Base-by-base conservation (phyloP, 2,329 filamentous ascomycete species). In the Aspergillus udagawae region DNA sequence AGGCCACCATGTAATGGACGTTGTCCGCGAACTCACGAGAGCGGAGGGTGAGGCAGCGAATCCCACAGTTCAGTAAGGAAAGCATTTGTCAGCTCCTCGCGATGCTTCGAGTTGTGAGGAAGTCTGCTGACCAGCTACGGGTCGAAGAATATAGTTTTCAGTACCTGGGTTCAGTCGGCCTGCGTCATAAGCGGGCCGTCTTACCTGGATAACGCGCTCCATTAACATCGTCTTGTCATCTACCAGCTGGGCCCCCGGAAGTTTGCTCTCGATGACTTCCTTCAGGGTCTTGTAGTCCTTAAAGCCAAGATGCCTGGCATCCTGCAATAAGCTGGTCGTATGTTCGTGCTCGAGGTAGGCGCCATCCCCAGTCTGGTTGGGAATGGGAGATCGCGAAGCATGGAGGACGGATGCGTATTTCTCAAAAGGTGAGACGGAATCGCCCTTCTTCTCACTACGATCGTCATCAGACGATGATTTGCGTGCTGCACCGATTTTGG, bases 221-320 rank as follows among this genome's bases (percentile, higher is more conserved):
- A 91, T 90, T 48, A 91, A 77, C 80, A 90, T 89, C 1, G 86
- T 89, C 75, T 88, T 89, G 76, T 93, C 90, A 65, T 93, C 86
- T 4, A 84, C 73, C 10, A 87, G 78, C 50, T 83, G 80, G 1
- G 4, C 32, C 29, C 1, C 88, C 86, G 63, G 83, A 86, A 32
- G 86, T 72, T 90, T 86, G 59, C 77, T 80, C 54, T 82, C 81
- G 56, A 90, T 76, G 41, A 91, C 74, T 4, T 83, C 78, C 48
- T 83, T 72, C 20, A 91, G 75, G 0, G 88, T 90, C 65, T 82
- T 82, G 48, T 88, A 69, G 62, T 91, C 88, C 79, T 73, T 66
- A 41, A 73, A 79, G 57, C 61, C 81, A 71, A 91, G 71, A 4
- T 80, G 73, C 60, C 79, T 83, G 51, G 90, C 62, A 64, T 90